phyloP scores from a whole-genome alignment of 768 basidiomycete species.

The Tricholoma matsutake region DNA sequence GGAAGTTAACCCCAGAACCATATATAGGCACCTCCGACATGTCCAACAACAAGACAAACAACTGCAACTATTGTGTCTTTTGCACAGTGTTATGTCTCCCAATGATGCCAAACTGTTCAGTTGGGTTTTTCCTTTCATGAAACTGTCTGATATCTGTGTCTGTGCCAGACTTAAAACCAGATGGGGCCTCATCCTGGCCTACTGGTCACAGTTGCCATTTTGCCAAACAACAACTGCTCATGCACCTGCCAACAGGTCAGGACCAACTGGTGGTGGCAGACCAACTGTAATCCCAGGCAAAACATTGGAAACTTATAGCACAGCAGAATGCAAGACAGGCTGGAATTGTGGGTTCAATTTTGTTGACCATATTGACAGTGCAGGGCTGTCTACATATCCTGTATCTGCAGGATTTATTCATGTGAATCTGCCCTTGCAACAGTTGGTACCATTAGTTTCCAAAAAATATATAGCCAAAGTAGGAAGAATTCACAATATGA shows the following conservation, averaged over 20 bases:
- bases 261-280: not conserved
- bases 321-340: not conserved
- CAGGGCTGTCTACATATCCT: not conserved
- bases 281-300: not conserved
- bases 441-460: not conserved
- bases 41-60: no score
- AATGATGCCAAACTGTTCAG: no score
- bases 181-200: no score
- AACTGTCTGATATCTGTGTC: no score
- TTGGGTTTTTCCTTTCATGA: no score
- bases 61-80: no score
- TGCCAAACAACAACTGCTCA: no score
- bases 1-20: no score
- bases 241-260: not conserved
- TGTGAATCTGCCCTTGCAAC: not conserved
- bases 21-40: no score
- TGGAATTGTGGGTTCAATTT: not conserved
- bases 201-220: no score
- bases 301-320: not conserved
- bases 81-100: no score
- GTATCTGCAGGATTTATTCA: not conserved
- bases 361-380: not conserved
- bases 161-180: no score
- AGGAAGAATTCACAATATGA: not conserved
- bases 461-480: not conserved